These are phyloP conservation scores for Lipomyces japonicus DNA, from an alignment of 805 yeast species.

Conservation along the genomic window DNA sequence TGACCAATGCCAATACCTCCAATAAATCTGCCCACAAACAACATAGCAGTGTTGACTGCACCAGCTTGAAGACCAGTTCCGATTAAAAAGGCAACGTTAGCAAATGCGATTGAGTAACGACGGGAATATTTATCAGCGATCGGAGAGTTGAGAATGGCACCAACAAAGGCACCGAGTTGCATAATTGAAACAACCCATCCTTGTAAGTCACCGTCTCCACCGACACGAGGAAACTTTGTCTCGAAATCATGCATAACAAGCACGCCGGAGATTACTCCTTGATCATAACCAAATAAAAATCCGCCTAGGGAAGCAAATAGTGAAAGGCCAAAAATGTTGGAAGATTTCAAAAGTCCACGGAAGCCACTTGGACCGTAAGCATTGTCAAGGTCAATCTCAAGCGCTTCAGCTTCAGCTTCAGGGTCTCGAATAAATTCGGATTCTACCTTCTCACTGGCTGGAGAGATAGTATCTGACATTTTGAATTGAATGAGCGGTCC, in stretches of 20 bases:
- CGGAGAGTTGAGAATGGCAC: conserved; percentile 23
- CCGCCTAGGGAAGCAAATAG: conserved; percentile 35
- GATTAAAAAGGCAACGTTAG: conserved; percentile 17
- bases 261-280: conserved; percentile 33
- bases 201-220: conserved; percentile 22
- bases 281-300: conserved; percentile 34
- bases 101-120: conserved; percentile 23
- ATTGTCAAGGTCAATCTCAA: conserved; percentile 3
- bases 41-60: conserved; percentile 11
- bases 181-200: conserved; percentile 29
- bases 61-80: conserved; percentile 26
- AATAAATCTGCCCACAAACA: conserved; percentile 51
- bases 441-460: no score
- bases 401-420: no score
- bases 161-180: conserved; percentile 28
- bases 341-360: conserved; percentile 28
- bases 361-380: conserved; percentile 21
- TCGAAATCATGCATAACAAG: conserved; percentile 31
- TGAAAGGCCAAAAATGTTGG: conserved; percentile 28
- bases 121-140: conserved; percentile 26
- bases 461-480: no score
- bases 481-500: no score
- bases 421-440: no score
- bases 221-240: conserved; percentile 18
- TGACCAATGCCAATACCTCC: conserved; percentile 56